These are phyloP conservation scores for Microdochium trichocladiopsis DNA, from an alignment of 2,329 filamentous ascomycete genomes.

Conservation along the genomic window DNA sequence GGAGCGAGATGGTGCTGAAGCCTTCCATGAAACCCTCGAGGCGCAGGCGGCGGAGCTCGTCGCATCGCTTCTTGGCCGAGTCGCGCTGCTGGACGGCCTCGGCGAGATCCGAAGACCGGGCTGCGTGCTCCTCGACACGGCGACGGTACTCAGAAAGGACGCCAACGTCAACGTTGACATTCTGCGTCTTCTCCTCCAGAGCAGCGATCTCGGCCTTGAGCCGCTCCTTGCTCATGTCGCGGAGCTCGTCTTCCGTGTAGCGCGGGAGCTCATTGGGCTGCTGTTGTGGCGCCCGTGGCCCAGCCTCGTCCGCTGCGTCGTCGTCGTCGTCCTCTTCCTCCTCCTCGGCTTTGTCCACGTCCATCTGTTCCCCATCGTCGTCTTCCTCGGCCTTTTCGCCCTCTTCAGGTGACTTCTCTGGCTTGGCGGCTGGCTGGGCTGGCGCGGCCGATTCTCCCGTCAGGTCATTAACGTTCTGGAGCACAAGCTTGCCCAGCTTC, in stretches of 20 bases:
- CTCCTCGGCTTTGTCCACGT: conserved; percentile 13
- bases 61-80: conserved; percentile 81
- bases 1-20: conserved; percentile 86
- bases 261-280: conserved; percentile 59
- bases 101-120: conserved; percentile 77
- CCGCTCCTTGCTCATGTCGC: conserved; percentile 55
- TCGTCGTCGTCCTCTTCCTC: conserved; percentile 15
- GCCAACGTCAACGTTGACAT: conserved; percentile 78
- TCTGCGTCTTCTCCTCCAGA: conserved; percentile 67
- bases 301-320: conserved; percentile 12
- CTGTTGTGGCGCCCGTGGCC: conserved; percentile 7
- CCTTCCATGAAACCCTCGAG: conserved; percentile 98
- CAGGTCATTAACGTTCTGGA: conserved; percentile 76
- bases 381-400: conserved; percentile 11
- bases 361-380: conserved; percentile 10
- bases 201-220: conserved; percentile 56
- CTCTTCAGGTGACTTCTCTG: conserved; percentile 12
- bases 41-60: conserved; percentile 82
- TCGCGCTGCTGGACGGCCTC: conserved; percentile 74
- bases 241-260: conserved; percentile 67
- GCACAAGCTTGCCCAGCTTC: conserved; percentile 73
- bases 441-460: conserved; percentile 28
- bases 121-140: conserved; percentile 73
- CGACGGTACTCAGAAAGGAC: conserved; percentile 87
- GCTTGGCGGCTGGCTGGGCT: conserved; percentile 6